phyloP scores from a whole-genome alignment of 1,139 yeast genomes.

The Pichia sp. region DNA sequence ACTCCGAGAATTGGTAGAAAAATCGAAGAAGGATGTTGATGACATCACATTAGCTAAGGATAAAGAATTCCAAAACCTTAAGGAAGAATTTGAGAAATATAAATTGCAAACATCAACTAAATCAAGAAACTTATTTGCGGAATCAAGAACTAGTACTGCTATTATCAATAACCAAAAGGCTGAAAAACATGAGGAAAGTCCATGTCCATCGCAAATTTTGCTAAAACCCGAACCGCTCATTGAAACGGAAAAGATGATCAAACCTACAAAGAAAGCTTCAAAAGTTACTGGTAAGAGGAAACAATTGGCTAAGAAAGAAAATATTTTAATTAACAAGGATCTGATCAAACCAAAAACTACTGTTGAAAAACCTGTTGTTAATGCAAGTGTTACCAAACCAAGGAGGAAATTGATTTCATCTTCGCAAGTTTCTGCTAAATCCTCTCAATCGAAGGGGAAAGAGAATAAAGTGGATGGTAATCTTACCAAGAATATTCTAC shows the following conservation, averaged over 20 bases:
- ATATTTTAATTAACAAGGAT: background rate
- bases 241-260: background rate
- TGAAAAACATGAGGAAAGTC: background rate
- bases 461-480: background rate
- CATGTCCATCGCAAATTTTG: background rate
- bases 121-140: constrained; percentile 1
- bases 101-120: background rate
- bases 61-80: background rate
- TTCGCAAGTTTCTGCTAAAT: constrained; percentile 5
- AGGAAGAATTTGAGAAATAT: background rate
- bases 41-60: background rate
- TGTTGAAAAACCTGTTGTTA: background rate
- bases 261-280: background rate
- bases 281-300: background rate
- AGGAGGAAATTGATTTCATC: constrained; percentile 12
- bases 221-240: background rate
- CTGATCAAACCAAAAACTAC: background rate
- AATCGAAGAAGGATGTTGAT: too few relatives aligned
- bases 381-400: background rate
- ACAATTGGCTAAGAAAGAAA: background rate
- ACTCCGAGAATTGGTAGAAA: background rate
- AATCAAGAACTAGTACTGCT: constrained; percentile 11
- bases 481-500: constrained; percentile 4
- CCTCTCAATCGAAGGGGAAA: constrained; percentile 1
- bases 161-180: background rate